Conservation (phyloP, 257 asterid species). For the Solanum virginianum region DNA sequence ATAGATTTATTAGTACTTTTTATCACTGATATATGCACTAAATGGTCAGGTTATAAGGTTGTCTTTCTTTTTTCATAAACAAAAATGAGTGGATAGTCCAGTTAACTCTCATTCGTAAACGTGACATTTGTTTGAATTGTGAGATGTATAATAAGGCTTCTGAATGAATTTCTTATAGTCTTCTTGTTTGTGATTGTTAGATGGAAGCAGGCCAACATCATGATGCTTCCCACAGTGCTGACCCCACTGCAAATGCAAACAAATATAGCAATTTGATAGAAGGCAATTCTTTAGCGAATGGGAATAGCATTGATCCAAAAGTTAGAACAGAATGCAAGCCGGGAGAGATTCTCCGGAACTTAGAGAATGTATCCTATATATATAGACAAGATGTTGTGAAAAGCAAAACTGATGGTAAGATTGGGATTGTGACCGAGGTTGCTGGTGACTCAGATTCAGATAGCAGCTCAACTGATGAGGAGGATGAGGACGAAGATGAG, state of each 20-base stretch:
- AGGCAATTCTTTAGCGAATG: slow-evolving; percentile 19
- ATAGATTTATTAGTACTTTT: background rate
- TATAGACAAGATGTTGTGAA: slow-evolving; percentile 88
- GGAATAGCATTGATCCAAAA: slow-evolving; percentile 17
- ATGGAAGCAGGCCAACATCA: slow-evolving; percentile 52
- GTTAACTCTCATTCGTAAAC: background rate
- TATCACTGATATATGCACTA: background rate
- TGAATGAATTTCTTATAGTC: background rate
- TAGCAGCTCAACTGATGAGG: slow-evolving; percentile 63
- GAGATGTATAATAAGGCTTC: background rate
- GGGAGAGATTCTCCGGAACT: slow-evolving; percentile 45
- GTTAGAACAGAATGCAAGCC: slow-evolving; percentile 25
- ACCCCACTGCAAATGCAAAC: slow-evolving; percentile 13
- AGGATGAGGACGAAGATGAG: slow-evolving; percentile 52
- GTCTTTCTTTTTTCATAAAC: background rate
- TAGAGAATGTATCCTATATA: slow-evolving; percentile 45
- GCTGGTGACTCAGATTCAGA: slow-evolving; percentile 95
- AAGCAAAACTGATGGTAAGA: slow-evolving; percentile 33
- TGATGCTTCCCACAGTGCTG: slow-evolving; percentile 16
- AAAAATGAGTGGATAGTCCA: background rate
- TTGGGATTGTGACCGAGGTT: slow-evolving; percentile 86
- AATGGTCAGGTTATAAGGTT: background rate
- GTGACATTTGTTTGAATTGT: background rate
- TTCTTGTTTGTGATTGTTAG: slow-evolving; percentile 17
- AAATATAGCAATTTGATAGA: slow-evolving; percentile 8